A percentile compares a stretch with the other conserved stretches of the same genome.
phyloP scores from a whole-genome alignment of 257 asterid species.

The Hygrophila difformis region DNA sequence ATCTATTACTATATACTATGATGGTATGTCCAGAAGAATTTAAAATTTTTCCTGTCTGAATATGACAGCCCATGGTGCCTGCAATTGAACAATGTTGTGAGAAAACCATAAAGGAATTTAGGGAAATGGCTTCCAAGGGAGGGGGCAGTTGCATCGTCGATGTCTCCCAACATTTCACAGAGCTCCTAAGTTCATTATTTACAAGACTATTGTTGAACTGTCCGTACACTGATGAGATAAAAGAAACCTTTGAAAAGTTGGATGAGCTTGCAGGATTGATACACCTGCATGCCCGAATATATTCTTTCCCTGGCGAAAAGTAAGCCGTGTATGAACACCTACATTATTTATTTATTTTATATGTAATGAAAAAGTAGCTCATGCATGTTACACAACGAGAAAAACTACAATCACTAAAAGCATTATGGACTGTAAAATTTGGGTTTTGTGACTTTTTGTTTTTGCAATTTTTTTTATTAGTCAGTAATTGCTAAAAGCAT shows the following conservation, averaged over 20 bases:
- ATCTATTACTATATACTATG: too few species aligned
- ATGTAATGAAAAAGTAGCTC: too few species aligned
- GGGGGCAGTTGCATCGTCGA: not conserved
- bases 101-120: not conserved
- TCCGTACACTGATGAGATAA: not conserved
- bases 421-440: too few species aligned
- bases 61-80: constrained; percentile 7
- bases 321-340: too few species aligned
- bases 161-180: not conserved
- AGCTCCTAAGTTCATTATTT: not conserved
- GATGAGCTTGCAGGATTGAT: constrained; percentile 6
- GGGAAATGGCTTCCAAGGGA: not conserved
- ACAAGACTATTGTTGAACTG: constrained; percentile 5
- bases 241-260: not conserved
- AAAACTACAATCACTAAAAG: too few species aligned
- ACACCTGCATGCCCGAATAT: not conserved
- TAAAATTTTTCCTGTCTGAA: not conserved
- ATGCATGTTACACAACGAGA: too few species aligned
- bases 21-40: too few species aligned
- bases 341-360: too few species aligned
- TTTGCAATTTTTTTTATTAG: too few species aligned
- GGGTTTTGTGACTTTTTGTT: too few species aligned
- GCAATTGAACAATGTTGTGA: not conserved
- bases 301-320: too few species aligned
- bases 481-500: too few species aligned